Conservation (phyloP, 352 stramenopile species). For the Phytophthora palmivora region DNA sequence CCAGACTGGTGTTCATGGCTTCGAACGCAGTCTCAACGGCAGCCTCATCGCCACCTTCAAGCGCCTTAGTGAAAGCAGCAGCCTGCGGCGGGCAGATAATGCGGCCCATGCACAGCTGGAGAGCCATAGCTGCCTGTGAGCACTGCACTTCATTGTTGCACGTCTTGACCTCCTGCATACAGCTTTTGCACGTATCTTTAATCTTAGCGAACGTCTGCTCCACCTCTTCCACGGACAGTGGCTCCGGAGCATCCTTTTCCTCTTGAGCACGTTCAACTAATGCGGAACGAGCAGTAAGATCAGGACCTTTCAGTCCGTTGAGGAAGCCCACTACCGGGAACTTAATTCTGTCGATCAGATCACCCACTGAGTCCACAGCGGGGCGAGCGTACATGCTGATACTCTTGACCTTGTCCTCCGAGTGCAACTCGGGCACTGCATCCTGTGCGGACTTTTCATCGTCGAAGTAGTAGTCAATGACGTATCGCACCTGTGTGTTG, state of each 20-base stretch:
- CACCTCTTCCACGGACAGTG: slow-evolving; percentile 75
- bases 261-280: slow-evolving; percentile 53
- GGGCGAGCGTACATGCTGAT: slow-evolving; percentile 91
- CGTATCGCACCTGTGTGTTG: slow-evolving; percentile 95
- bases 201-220: slow-evolving; percentile 86
- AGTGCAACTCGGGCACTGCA: slow-evolving; percentile 86
- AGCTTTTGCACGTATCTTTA: slow-evolving; percentile 84
- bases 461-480: slow-evolving; percentile 99
- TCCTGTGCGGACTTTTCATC: slow-evolving; percentile 84
- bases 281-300: slow-evolving; percentile 56
- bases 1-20: slow-evolving; percentile 74
- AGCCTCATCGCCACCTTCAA: slow-evolving; percentile 69
- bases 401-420: slow-evolving; percentile 83
- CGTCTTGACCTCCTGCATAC: slow-evolving; percentile 79
- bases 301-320: slow-evolving; percentile 52
- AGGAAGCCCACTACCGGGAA: slow-evolving; percentile 67
- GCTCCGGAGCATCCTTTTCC: slow-evolving; percentile 47
- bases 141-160: slow-evolving; percentile 84
- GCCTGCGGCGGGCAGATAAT: slow-evolving; percentile 85
- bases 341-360: slow-evolving; percentile 83
- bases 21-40: slow-evolving; percentile 81
- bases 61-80: slow-evolving; percentile 66
- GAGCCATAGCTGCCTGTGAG: slow-evolving; percentile 83
- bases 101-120: slow-evolving; percentile 91
- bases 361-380: slow-evolving; percentile 78